Evolutionary conservation across 1,284 basidiomycete species (phyloP), one percentile per base, ranked within the genome.

Genomic region (Sphaerobolus stellatus): DNA sequence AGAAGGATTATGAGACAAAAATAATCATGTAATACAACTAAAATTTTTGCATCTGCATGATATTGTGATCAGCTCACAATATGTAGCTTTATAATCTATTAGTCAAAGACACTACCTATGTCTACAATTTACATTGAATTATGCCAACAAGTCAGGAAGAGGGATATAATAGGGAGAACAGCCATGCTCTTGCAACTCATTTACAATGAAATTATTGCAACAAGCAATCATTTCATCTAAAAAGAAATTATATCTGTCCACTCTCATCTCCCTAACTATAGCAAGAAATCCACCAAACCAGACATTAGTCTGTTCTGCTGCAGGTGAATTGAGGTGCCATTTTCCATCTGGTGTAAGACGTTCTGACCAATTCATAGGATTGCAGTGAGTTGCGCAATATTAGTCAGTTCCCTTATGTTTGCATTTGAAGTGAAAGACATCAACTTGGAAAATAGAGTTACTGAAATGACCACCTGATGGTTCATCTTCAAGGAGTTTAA

Each of bases 391-490:
- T 14, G 72, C 64, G 46, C 73, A 78, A 30, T 62, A 71, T 0
- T 4, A 27, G 44, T 77, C 68, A 0, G 48, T 58, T 2, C 54
- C 56, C 13, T 61, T 64, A 58, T 78, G 74, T 56, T 78, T 79
- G 47, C 56, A 62, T 5, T 71, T 67, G 60, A 74, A 73, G 47
- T 78, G 75, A 22, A 75, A 78, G 0, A 76, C 70, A 50, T 78
- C 70, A 0, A 78, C 73, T 0, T 61, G 57, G 1, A 74, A 63
- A 0, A 59, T 66, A 29, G 68, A 59, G 18, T 59, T 18, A 0
- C 56, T 1, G 30, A 73, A 75, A 45, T 44, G 41, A 16, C 54
- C 18, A 58, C 55, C 24, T 70, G 61, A 2, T 48, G 8, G 11
- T 63, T 55, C 3, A 69, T 60, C 3, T 61, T 59, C 22, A 64